phyloP scores from a whole-genome alignment of 306 rosid genomes.

The Corylus avellana region DNA sequence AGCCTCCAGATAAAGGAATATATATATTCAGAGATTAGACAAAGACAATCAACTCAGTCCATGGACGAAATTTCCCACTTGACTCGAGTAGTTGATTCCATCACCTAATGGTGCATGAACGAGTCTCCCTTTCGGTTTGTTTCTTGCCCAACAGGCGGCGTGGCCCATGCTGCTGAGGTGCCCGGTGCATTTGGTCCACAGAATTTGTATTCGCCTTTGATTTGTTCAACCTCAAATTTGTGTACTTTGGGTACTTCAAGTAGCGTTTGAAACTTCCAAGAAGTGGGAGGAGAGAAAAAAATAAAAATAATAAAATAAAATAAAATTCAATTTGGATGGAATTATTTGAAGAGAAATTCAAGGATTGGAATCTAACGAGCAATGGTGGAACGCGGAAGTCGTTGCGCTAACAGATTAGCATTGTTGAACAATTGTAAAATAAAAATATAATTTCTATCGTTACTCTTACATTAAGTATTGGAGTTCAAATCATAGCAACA shows the following conservation, averaged over 20 bases:
- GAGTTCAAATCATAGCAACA: no score
- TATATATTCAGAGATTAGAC: no score
- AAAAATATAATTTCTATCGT: no score
- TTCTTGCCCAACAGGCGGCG: background rate
- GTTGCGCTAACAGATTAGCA: no score
- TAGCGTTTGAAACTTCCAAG: background rate
- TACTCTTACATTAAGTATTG: no score
- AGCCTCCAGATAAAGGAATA: background rate
- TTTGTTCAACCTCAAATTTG: background rate
- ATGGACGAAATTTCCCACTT: conserved; percentile 7
- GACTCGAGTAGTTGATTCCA: background rate
- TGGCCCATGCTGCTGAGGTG: no score
- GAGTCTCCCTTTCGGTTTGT: background rate
- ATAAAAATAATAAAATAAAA: background rate
- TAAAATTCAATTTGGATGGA: background rate
- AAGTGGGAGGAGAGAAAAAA: background rate
- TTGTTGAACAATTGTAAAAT: no score
- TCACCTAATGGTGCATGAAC: background rate
- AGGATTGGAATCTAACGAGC: no score
- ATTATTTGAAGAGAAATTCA: background rate
- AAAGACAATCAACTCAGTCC: background rate
- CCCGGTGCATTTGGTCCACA: no score
- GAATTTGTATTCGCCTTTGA: no score
- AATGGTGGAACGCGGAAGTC: no score
- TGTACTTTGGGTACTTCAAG: background rate